Evolutionary conservation across 192 early-diverging fungal genomes (phyloP), one percentile per base, ranked within the genome.

Genomic region (Spinellus fusiger): DNA sequence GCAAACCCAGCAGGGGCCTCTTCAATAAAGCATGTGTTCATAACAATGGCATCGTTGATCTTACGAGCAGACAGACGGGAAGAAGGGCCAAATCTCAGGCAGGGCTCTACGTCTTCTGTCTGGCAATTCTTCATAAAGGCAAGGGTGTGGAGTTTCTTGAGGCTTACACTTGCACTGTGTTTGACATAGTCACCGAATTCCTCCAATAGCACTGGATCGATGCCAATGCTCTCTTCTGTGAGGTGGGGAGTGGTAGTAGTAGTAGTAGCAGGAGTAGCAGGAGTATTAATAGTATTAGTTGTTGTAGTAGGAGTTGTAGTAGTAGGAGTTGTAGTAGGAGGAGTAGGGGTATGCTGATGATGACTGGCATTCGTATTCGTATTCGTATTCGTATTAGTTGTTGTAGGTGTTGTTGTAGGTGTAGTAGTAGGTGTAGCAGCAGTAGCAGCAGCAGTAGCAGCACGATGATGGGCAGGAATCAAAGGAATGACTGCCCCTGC

Each of bases 121-220:
- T 92, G 76, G 29, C 87, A 85, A 60, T 91, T 92, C 37, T 85
- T 83, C 85, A 98, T 90, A 69, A 93, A 98, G 3, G 80, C 75
- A 51, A 93, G 70, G 22, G 76, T 86, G 59, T 88, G 83, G 53
- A 96, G 77, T 64, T 89, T 94, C 53, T 75, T 73, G 15, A 89
- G 69, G 54, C 85, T 88, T 25, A 86, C 66, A 15, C 75, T 76
- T 57, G 88, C 68, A 8, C 84, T 82, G 53, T 75, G 70, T 6
- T 77, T 67, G 6, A 94, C 77, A 80, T 96, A 94, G 23, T 95
- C 92, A 59, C 82, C 82, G 63, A 98, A 98, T 73, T 95, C 93
- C 6, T 77, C 75, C 40, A 96, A 70, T n/a, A 92, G 60, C 15
- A 82, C 56, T 3, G 86, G 86, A 64, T 98, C 95, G 23, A 87